phyloP scores from a whole-genome alignment of 2,329 filamentous ascomycete genomes.

The Chaetomiaceae sp. region DNA sequence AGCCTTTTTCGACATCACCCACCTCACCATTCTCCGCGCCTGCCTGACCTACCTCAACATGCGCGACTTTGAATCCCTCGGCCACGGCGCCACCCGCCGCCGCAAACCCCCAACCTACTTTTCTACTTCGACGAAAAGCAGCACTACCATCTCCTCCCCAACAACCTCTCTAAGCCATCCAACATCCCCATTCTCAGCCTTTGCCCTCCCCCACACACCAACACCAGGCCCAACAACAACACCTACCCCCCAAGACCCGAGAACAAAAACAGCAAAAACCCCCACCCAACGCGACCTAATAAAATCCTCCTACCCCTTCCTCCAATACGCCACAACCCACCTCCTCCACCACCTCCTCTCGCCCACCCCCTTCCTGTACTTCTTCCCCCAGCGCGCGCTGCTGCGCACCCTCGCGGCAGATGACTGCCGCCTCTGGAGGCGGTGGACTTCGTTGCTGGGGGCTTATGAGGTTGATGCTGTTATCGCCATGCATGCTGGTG shows the following conservation, averaged over 20 bases:
- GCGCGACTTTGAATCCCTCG: slow-evolving; percentile 31
- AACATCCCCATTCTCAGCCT: neutral
- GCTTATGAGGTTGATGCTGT: slow-evolving; percentile 22
- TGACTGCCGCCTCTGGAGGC: slow-evolving; percentile 30
- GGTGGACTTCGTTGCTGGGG: slow-evolving; percentile 31
- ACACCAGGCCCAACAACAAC: too few relatives aligned
- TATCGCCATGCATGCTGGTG: slow-evolving; percentile 16
- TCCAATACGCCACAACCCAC: slow-evolving; percentile 31
- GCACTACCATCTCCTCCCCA: neutral
- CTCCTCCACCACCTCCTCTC: slow-evolving; percentile 32
- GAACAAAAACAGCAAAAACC: too few relatives aligned
- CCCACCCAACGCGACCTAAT: slow-evolving; percentile 28
- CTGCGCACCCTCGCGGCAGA: slow-evolving; percentile 26
- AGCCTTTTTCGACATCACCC: slow-evolving; percentile 28
- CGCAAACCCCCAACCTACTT: neutral
- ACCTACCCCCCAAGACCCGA: too few relatives aligned
- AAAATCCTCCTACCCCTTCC: slow-evolving; percentile 31
- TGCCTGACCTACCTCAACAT: slow-evolving; percentile 33
- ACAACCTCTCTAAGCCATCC: neutral
- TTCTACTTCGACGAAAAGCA: neutral
- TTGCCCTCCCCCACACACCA: slow-evolving; percentile 2
- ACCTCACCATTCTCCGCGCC: slow-evolving; percentile 30
- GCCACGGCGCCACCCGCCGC: slow-evolving; percentile 11
- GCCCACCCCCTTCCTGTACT: slow-evolving; percentile 29
- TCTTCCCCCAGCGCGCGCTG: slow-evolving; percentile 30